Conservation (phyloP, 2,329 filamentous ascomycete genomes). For the Aquanectria penicillioides region DNA sequence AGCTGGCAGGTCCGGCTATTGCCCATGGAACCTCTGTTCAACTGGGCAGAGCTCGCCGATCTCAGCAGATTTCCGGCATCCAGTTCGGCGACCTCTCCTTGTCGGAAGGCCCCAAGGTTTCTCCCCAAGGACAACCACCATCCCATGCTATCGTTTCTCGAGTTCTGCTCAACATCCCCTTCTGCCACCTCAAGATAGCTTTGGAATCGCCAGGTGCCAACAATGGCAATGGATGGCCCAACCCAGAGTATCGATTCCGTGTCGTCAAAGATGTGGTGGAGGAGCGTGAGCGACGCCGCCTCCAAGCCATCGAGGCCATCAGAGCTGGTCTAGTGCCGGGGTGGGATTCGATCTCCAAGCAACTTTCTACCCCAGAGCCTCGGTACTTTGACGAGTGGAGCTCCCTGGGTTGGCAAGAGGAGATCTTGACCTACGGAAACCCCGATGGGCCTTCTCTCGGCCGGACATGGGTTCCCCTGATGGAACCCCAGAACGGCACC, state of each 20-base stretch:
- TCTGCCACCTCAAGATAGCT: constrained; percentile 71
- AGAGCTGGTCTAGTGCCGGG: constrained; percentile 48
- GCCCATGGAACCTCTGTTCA: constrained; percentile 51
- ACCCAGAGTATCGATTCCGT: constrained; percentile 56
- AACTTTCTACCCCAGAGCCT: constrained; percentile 51
- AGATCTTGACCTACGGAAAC: constrained; percentile 48
- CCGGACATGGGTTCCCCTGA: constrained; percentile 56
- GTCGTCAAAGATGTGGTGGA: constrained; percentile 61
- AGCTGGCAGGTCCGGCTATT: constrained; percentile 39
- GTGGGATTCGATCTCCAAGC: constrained; percentile 48
- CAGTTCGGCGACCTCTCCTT: constrained; percentile 75
- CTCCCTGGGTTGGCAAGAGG: constrained; percentile 61
- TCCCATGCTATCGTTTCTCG: constrained; percentile 68
- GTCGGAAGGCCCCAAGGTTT: constrained; percentile 44
- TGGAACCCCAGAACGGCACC: constrained; percentile 32
- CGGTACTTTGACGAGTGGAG: constrained; percentile 56
- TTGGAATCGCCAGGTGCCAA: constrained; percentile 69
- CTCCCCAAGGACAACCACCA: constrained; percentile 40
- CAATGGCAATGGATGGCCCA: constrained; percentile 60
- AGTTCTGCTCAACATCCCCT: constrained; percentile 76
- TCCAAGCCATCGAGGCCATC: constrained; percentile 57
- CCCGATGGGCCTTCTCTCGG: constrained; percentile 54
- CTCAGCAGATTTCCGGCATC: constrained; percentile 68
- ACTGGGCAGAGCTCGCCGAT: constrained; percentile 52
- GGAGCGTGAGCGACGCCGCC: constrained; percentile 67